These are phyloP conservation scores for Lactarius akahatsu DNA, from an alignment of 768 basidiomycete genomes.

Conservation along the genomic window DNA sequence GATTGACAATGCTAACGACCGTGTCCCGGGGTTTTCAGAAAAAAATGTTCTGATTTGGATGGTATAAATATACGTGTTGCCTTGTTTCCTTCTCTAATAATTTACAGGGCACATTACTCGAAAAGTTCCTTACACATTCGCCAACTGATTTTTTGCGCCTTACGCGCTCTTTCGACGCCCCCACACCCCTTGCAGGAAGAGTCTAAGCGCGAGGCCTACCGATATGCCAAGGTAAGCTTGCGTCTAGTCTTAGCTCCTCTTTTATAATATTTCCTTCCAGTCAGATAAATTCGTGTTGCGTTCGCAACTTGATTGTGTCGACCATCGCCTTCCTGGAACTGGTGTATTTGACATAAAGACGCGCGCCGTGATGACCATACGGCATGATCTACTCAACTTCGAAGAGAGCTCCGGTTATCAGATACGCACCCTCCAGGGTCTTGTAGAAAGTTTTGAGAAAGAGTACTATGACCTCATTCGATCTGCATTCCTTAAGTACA, in stretches of 20 bases:
- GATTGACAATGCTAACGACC: conserved; percentile 53
- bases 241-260: not conserved
- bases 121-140: conserved; percentile 78
- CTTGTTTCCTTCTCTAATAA: not conserved
- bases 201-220: conserved; percentile 68
- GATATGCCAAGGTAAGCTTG: conserved; percentile 71
- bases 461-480: conserved; percentile 96
- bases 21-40: conserved; percentile 42
- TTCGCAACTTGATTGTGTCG: conserved; percentile 89
- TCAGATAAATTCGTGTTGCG: conserved; percentile 79
- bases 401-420: conserved; percentile 83
- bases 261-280: conserved; percentile 34
- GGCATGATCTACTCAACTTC: conserved; percentile 83
- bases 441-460: conserved; percentile 78
- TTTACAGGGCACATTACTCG: conserved; percentile 77
- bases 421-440: conserved; percentile 62
- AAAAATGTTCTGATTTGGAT: conserved; percentile 78
- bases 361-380: conserved; percentile 78
- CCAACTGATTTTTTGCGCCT: conserved; percentile 60
- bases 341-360: conserved; percentile 98
- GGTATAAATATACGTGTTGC: conserved; percentile 39
- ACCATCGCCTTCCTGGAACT: conserved; percentile 77
- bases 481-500: conserved; percentile 93
- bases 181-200: conserved; percentile 36
- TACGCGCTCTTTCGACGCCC: conserved; percentile 39